A percentile compares a stretch with the other conserved stretches of the same genome.
These are phyloP conservation scores for Eucalyptus curtisii DNA, from an alignment of 345 rosid species.

Conservation along the genomic window DNA sequence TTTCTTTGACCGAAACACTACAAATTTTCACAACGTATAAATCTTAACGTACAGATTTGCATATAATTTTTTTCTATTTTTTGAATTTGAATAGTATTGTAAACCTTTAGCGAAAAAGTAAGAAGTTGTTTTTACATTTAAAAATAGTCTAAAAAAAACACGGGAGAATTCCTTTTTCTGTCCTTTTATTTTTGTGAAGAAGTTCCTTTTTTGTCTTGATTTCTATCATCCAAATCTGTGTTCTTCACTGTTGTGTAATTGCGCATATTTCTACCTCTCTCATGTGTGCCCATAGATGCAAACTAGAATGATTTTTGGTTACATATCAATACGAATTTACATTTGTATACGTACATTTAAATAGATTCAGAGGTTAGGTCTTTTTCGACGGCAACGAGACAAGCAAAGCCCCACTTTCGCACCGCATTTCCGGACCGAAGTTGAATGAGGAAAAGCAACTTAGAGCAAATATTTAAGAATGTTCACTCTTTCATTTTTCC, in stretches of 20 bases:
- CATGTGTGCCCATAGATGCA: not conserved
- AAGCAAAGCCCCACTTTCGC: not conserved
- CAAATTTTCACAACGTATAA: too few species aligned
- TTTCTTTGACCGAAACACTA: too few species aligned
- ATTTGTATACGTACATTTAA: too few species aligned
- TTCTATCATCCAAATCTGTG: not conserved
- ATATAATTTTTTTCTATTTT: too few species aligned
- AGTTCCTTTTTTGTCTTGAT: not conserved
- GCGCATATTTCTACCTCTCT: not conserved
- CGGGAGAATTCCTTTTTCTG: too few species aligned
- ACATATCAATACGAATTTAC: not conserved
- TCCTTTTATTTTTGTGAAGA: too few species aligned
- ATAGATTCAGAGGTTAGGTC: not conserved
- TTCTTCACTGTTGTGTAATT: not conserved
- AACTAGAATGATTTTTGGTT: not conserved
- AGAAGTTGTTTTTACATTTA: too few species aligned
- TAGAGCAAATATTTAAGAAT: not conserved
- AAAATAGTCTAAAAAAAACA: too few species aligned
- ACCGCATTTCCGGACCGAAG: not conserved
- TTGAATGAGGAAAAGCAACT: not conserved
- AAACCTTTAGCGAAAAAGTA: too few species aligned
- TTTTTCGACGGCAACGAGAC: not conserved
- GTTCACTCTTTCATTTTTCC: not conserved
- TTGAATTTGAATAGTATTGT: too few species aligned
- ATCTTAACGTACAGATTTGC: too few species aligned